A percentile compares a stretch with the other conserved stretches of the same genome.
phyloP scores from a whole-genome alignment of 768 basidiomycete genomes.

The Exsudoporus frostii region DNA sequence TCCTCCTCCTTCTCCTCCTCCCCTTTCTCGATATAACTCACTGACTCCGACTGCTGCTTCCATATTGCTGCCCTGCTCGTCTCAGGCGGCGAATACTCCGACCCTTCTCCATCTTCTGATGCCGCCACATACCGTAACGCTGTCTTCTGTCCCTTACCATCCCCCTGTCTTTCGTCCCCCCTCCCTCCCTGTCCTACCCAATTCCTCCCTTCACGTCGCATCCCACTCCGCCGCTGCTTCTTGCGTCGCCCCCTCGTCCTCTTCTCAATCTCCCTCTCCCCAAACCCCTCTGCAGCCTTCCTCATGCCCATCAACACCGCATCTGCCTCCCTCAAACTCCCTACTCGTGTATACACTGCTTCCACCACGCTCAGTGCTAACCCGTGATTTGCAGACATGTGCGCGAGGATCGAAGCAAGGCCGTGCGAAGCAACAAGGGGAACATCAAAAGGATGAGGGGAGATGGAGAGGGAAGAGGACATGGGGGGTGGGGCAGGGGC shows the following conservation, averaged over 20 bases:
- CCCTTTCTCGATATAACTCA: background rate
- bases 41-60: slow-evolving; percentile 15
- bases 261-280: slow-evolving; percentile 13
- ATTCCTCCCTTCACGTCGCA: background rate
- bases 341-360: slow-evolving; percentile 33
- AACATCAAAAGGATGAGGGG: slow-evolving; percentile 15
- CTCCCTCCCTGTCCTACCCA: background rate
- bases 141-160: background rate
- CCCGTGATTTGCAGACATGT: slow-evolving; percentile 46
- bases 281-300: slow-evolving; percentile 33
- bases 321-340: slow-evolving; percentile 39
- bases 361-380: slow-evolving; percentile 41
- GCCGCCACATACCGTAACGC: slow-evolving; percentile 10
- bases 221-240: too few relatives aligned
- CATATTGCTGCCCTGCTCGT: slow-evolving; percentile 28
- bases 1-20: background rate
- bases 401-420: slow-evolving; percentile 30
- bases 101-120: slow-evolving; percentile 12
- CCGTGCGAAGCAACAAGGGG: slow-evolving; percentile 24
- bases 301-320: slow-evolving; percentile 38
- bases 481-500: background rate
- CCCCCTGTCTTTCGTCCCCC: background rate
- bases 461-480: background rate
- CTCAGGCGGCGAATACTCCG: slow-evolving; percentile 28
- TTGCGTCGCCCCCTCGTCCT: background rate